Evolutionary conservation across 345 rosid genomes (phyloP).

Genomic region (Aquilaria sinensis): DNA sequence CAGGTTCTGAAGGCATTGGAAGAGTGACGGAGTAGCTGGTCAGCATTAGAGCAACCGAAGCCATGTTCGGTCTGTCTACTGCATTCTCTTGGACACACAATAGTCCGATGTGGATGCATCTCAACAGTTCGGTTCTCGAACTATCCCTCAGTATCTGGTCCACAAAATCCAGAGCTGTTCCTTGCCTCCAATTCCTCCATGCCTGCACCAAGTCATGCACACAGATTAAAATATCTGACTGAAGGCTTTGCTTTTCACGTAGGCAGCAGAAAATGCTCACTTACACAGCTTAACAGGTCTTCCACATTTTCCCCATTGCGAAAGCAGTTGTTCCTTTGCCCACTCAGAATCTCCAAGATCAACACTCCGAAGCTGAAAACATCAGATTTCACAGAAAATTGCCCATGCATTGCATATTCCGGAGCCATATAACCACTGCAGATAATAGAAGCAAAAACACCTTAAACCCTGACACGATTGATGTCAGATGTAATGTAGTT

Average conservation of each 20-base stretch:
- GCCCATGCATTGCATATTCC: slow-evolving; percentile 25
- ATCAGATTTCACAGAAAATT: slow-evolving; percentile 31
- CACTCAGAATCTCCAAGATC: slow-evolving; percentile 24
- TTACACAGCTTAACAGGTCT: slow-evolving; percentile 24
- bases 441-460: too few species aligned
- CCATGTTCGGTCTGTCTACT: slow-evolving; percentile 28
- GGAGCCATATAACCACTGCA: slow-evolving; percentile 45
- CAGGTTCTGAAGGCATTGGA: slow-evolving; percentile 17
- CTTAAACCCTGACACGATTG: not conserved
- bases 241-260: not conserved
- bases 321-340: slow-evolving; percentile 11
- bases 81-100: slow-evolving; percentile 30
- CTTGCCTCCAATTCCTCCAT: slow-evolving; percentile 24
- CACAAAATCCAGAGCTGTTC: slow-evolving; percentile 3
- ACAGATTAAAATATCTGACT: too few species aligned
- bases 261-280: not conserved
- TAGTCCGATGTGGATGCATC: slow-evolving; percentile 18
- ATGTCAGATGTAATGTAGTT: not conserved
- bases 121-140: slow-evolving; percentile 7
- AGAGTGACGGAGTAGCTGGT: slow-evolving; percentile 16
- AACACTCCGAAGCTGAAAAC: slow-evolving; percentile 34
- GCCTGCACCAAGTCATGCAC: slow-evolving; percentile 11
- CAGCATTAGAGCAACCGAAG: slow-evolving; percentile 19
- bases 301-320: not conserved
- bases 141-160: slow-evolving; percentile 10